Percentiles rank a stretch among this genome's conserved stretches.
Evolutionary conservation across 2,329 filamentous ascomycete species (phyloP).

Genomic region (Zalaria obscura): DNA sequence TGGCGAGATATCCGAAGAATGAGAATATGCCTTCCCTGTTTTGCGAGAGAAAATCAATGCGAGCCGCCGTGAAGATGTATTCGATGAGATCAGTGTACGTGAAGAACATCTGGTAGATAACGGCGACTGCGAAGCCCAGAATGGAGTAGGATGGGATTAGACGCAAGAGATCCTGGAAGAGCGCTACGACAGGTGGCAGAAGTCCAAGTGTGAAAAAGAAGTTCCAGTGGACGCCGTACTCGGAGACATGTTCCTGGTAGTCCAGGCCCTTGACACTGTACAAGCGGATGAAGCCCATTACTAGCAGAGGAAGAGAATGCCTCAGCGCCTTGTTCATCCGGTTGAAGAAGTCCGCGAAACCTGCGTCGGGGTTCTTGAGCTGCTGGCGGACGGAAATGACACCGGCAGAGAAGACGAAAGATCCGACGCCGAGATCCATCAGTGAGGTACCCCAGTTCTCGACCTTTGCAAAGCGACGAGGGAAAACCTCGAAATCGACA

Average conservation of each 20-base stretch:
- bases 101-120: slow-evolving; percentile 60
- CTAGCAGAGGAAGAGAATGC: slow-evolving; percentile 69
- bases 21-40: slow-evolving; percentile 95
- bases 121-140: slow-evolving; percentile 54
- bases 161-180: slow-evolving; percentile 60
- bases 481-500: slow-evolving; percentile 88
- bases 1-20: slow-evolving; percentile 83
- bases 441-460: slow-evolving; percentile 99
- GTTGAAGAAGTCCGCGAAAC: slow-evolving; percentile 35
- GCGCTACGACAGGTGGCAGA: slow-evolving; percentile 73
- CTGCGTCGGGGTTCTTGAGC: slow-evolving; percentile 42
- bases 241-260: slow-evolving; percentile 92
- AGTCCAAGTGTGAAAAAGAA: slow-evolving; percentile 96
- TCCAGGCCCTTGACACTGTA: slow-evolving; percentile 86
- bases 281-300: slow-evolving; percentile 67
- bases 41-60: slow-evolving; percentile 66
- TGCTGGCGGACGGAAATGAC: slow-evolving; percentile 76
- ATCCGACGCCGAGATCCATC: slow-evolving; percentile 95
- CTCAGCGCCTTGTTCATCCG: slow-evolving; percentile 55
- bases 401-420: slow-evolving; percentile 90
- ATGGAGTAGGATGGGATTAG: slow-evolving; percentile 63
- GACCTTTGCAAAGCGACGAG: slow-evolving; percentile 88
- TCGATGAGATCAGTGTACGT: slow-evolving; percentile 66
- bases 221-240: slow-evolving; percentile 99
- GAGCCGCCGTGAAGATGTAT: slow-evolving; percentile 70